phyloP scores from a whole-genome alignment of 2,329 filamentous ascomycete species.

The Chaetomium sp. region DNA sequence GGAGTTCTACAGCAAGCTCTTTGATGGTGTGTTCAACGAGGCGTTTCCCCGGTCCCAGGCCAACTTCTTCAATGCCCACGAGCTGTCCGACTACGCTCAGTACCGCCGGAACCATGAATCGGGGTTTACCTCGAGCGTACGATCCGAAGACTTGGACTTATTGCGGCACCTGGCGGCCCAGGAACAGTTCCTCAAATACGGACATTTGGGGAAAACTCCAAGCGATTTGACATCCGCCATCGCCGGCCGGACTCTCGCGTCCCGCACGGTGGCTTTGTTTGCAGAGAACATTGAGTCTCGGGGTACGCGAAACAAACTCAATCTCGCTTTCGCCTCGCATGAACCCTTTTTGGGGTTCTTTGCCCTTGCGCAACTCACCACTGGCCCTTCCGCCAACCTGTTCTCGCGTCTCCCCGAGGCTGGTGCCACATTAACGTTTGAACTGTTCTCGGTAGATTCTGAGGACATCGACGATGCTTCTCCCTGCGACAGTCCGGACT shows the following conservation, averaged over 20 bases:
- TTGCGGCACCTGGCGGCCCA: conserved; percentile 58
- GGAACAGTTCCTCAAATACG: conserved; percentile 54
- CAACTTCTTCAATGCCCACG: conserved; percentile 44
- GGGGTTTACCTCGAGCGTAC: conserved; percentile 38
- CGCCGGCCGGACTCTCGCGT: conserved; percentile 46
- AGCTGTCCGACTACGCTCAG: conserved; percentile 49
- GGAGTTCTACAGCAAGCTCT: conserved; percentile 40
- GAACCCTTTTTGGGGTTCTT: conserved; percentile 53
- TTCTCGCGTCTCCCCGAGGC: conserved; percentile 53
- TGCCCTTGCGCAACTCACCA: conserved; percentile 41
- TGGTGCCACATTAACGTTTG: conserved; percentile 69
- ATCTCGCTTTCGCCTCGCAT: conserved; percentile 47
- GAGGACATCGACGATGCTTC: too few relatives aligned
- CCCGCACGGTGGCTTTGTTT: conserved; percentile 38
- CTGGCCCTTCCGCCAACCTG: conserved; percentile 46
- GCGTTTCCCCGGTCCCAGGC: conserved; percentile 31
- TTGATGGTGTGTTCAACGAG: conserved; percentile 32
- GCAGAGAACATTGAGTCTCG: conserved; percentile 34
- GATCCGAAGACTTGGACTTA: conserved; percentile 41
- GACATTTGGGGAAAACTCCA: conserved; percentile 42
- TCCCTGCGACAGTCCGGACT: too few relatives aligned
- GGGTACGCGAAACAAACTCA: conserved; percentile 41
- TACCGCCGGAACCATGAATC: conserved; percentile 48
- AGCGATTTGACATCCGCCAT: conserved; percentile 42
- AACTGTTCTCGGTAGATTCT: conserved; percentile 44